A percentile compares a stretch with the other conserved stretches of the same genome.
These are phyloP conservation scores for Cinnamomum chago DNA, from an alignment of 164 flowering plant species.

Conservation along the genomic window DNA sequence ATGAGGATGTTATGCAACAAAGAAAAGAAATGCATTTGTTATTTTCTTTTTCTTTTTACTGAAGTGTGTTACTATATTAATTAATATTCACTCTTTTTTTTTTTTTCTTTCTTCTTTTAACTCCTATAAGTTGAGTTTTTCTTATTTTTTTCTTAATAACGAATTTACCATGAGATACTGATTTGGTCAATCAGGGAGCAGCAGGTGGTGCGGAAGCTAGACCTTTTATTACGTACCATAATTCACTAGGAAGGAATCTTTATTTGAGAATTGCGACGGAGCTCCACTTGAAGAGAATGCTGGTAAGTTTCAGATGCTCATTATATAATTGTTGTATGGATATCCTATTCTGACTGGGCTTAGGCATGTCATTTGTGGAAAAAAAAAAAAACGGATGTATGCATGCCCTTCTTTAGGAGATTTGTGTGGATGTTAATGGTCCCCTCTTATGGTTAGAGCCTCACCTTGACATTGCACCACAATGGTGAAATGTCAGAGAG, in stretches of 20 bases:
- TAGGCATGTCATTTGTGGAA: background rate
- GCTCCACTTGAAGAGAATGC: conserved; percentile 92
- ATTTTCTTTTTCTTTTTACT: too few relatives aligned
- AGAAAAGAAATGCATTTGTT: too few relatives aligned
- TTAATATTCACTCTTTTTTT: background rate
- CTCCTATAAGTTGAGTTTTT: background rate
- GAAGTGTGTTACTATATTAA: background rate
- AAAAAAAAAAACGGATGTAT: too few relatives aligned
- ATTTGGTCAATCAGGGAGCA: conserved; percentile 68
- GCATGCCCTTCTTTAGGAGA: too few relatives aligned
- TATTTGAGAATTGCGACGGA: conserved; percentile 94
- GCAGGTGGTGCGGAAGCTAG: conserved; percentile 99
- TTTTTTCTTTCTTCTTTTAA: background rate
- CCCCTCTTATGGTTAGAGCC: too few relatives aligned
- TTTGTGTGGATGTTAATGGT: too few relatives aligned
- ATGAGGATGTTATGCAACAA: too few relatives aligned
- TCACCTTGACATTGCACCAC: too few relatives aligned
- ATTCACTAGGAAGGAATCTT: conserved; percentile 89
- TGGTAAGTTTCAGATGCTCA: conserved; percentile 40
- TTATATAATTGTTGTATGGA: too few relatives aligned
- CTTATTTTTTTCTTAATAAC: background rate
- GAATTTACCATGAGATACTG: background rate
- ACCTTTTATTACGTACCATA: conserved; percentile 90
- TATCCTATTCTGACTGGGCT: background rate
- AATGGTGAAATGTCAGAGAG: too few relatives aligned